Base-by-base conservation (phyloP, 371 early-diverging fungal genomes). In the Umbelopsis sp. region DNA sequence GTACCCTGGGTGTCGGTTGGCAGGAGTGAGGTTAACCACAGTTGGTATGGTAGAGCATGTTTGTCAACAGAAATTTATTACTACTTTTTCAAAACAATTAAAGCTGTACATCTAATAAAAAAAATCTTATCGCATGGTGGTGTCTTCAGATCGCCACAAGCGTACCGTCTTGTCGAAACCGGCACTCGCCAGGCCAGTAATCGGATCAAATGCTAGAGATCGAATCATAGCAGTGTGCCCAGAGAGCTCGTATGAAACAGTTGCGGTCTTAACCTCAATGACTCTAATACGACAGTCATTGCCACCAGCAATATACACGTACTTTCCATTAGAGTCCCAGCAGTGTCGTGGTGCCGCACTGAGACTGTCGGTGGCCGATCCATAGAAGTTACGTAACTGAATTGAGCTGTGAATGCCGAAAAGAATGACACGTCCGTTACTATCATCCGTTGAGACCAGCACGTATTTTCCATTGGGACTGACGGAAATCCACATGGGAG, bases 391-490 rank as follows among this genome's bases (percentile, higher is more conserved):
- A 66, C 85, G 84, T 6, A 87, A 69, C 48, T 90, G 89, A 18
- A 69, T 70, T 7, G 80, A 70, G 10, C 84, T 74, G 7, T 77
- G 81, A 0, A 79, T 71, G 2, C 76, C 74, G 69, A 91, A 89
- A 18, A 94, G 67, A 50, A 93, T 89, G 25, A 90, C 80, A n/a
- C 92, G 84, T 22, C 93, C 93, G 45, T 85, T 79, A 6, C 79
- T 73, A 63, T 90, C 84, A 67, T 93, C 91, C 0, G 95, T 94
- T 64, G 91, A 88, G 18, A 84, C 82, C 11, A 92, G 80, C 44
- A 93, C 38, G 69, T 88, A 82, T 32, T 73, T 75, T 7, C 87
- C 88, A 53, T 85, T 85, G 57, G 82, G 52, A 78, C 90, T 85
- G 1, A 78, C 76, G 1, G 86, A 77, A 37, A 94, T 69, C 72